These are phyloP conservation scores for Immersiporthe knoxdaviesiana DNA, from an alignment of 2,329 filamentous ascomycete genomes.

Conservation along the genomic window DNA sequence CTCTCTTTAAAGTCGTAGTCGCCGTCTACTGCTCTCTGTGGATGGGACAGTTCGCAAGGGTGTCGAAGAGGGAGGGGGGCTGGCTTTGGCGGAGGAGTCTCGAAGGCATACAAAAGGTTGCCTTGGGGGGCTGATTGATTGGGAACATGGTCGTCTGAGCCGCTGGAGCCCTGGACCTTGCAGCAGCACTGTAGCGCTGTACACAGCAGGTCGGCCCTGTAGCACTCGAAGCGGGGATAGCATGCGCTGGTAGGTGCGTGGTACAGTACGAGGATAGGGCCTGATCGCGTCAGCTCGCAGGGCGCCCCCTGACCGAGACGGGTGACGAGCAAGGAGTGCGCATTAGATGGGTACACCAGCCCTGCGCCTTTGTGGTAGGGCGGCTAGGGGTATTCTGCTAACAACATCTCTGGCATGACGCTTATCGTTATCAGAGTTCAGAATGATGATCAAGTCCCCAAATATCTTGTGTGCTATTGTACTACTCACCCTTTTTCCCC, in stretches of 20 bases:
- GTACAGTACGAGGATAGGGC: not conserved
- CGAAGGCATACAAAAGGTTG: constrained; percentile 2
- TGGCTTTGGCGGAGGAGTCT: not conserved
- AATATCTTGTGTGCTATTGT: not conserved
- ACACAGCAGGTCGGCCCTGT: too few relatives aligned
- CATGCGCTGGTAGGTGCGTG: too few relatives aligned
- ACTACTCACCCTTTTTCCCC: not conserved
- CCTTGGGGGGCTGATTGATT: not conserved
- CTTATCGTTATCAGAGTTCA: constrained; percentile 20
- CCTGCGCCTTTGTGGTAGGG: not conserved
- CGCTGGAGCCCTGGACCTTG: constrained; percentile 12
- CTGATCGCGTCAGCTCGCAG: not conserved
- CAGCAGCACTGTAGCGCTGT: too few relatives aligned
- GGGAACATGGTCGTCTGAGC: constrained; percentile 6
- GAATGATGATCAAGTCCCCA: not conserved
- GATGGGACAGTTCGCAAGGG: not conserved
- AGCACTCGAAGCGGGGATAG: not conserved
- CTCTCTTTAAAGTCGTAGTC: not conserved
- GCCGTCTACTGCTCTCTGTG: not conserved
- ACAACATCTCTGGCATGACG: not conserved
- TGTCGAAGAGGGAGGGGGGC: not conserved
- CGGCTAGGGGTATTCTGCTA: not conserved
- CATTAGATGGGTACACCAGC: not conserved
- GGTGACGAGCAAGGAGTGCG: not conserved
- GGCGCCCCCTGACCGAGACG: not conserved